A percentile compares a stretch with the other conserved stretches of the same genome.
phyloP scores from a whole-genome alignment of 1,284 basidiomycete genomes.

The Tremellales sp. region DNA sequence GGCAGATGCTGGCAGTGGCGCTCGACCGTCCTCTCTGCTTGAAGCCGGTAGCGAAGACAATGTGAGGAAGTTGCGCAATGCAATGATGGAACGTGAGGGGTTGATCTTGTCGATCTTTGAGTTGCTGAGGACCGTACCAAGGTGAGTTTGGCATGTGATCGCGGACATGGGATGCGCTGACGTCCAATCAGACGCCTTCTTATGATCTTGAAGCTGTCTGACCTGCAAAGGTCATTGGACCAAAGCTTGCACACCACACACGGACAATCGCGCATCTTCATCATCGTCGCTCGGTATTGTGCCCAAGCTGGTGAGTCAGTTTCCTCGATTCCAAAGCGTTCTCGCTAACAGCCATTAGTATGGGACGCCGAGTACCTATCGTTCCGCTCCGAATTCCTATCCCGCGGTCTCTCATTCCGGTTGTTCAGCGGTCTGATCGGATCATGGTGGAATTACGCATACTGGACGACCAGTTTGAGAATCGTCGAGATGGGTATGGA shows the following conservation, averaged over 20 bases:
- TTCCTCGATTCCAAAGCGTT: background rate
- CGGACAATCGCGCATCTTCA: slow-evolving; percentile 72
- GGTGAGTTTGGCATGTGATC: slow-evolving; percentile 51
- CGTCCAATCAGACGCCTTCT: slow-evolving; percentile 33
- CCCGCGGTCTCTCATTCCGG: slow-evolving; percentile 20
- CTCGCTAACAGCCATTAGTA: slow-evolving; percentile 51
- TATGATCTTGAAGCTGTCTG: slow-evolving; percentile 51
- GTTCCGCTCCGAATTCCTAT: slow-evolving; percentile 8
- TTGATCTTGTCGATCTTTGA: slow-evolving; percentile 77
- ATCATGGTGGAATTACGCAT: slow-evolving; percentile 21
- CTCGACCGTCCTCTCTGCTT: slow-evolving; percentile 66
- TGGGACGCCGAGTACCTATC: slow-evolving; percentile 66
- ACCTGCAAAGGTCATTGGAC: slow-evolving; percentile 65
- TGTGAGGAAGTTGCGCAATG: slow-evolving; percentile 59
- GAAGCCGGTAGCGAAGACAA: slow-evolving; percentile 70
- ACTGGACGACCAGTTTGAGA: slow-evolving; percentile 33
- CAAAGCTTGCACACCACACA: slow-evolving; percentile 55
- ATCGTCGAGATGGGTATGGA: slow-evolving; percentile 57
- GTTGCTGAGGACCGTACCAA: slow-evolving; percentile 73
- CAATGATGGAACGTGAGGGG: slow-evolving; percentile 74
- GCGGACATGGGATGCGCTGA: background rate
- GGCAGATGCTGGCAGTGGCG: slow-evolving; percentile 46
- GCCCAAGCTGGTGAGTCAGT: slow-evolving; percentile 46
- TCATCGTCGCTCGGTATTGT: slow-evolving; percentile 90
- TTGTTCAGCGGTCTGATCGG: slow-evolving; percentile 14